These are phyloP conservation scores for Botrytis fragariae DNA, from an alignment of 2,329 filamentous ascomycete genomes.

Conservation along the genomic window DNA sequence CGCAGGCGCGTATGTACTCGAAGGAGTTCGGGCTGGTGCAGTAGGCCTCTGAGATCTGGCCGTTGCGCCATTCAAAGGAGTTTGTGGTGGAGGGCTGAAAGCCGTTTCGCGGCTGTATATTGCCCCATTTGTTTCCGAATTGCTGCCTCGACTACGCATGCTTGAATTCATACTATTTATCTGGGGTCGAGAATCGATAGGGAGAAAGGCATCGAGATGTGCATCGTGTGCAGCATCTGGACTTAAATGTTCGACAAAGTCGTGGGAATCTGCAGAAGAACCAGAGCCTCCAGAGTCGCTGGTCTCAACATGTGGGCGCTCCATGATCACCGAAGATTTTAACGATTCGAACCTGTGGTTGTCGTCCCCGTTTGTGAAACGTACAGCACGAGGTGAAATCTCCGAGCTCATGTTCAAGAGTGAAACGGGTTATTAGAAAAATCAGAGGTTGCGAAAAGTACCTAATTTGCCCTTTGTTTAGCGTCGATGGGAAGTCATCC, in stretches of 20 bases:
- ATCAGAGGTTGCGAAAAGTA: constrained; percentile 17
- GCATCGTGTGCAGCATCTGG: constrained; percentile 26
- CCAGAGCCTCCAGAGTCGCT: constrained; percentile 46
- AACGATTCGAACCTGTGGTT: constrained; percentile 46
- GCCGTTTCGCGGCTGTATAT: constrained; percentile 28
- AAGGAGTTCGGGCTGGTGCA: constrained; percentile 69
- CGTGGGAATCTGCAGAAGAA: constrained; percentile 22
- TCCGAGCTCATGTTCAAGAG: constrained; percentile 42
- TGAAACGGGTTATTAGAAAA: constrained; percentile 6
- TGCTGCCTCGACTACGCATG: constrained; percentile 44
- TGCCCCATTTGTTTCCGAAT: constrained; percentile 38
- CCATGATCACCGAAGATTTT: constrained; percentile 40
- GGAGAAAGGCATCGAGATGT: constrained; percentile 26
- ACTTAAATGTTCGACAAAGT: constrained; percentile 36
- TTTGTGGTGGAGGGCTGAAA: constrained; percentile 28
- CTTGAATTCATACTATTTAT: constrained; percentile 35
- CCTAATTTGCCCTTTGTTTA: constrained; percentile 22
- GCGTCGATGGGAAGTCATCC: constrained; percentile 21
- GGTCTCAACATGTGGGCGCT: constrained; percentile 36
- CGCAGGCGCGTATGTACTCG: constrained; percentile 72
- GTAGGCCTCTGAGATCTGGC: constrained; percentile 64
- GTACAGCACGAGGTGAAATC: constrained; percentile 54
- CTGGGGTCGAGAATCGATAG: constrained; percentile 32
- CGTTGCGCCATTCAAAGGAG: constrained; percentile 46
- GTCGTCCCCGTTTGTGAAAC: constrained; percentile 53